These are phyloP conservation scores for Podospora anserina DNA, from an alignment of 495 filamentous ascomycete species.

Conservation along the genomic window DNA sequence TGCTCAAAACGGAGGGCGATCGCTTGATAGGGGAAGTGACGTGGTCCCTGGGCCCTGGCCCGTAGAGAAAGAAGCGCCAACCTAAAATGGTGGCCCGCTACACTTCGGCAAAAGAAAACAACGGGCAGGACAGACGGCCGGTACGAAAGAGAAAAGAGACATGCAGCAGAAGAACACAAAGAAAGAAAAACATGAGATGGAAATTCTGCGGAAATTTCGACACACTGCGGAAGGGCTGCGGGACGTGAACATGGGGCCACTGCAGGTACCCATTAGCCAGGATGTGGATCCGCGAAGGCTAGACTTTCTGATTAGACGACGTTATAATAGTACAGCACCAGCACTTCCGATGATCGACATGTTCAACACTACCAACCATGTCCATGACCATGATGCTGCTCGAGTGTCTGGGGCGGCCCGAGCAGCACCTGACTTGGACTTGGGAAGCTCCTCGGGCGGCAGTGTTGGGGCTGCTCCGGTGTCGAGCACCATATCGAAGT, in stretches of 20 bases:
- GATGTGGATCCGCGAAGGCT: constrained; percentile 2
- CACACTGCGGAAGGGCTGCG: constrained; percentile 5
- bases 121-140: background rate
- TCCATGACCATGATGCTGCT: background rate
- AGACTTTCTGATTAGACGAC: constrained; percentile 20
- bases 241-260: constrained; percentile 1
- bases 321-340: constrained; percentile 20
- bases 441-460: constrained; percentile 2
- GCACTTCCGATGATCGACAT: constrained; percentile 26
- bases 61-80: background rate
- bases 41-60: background rate
- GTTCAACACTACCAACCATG: constrained; percentile 17
- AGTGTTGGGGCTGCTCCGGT: constrained; percentile 25
- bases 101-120: constrained; percentile 5
- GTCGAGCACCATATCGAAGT: constrained; percentile 22
- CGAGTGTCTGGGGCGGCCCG: background rate
- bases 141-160: background rate
- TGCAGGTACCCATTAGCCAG: constrained; percentile 28
- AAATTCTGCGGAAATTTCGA: background rate
- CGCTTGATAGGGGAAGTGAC: constrained; percentile 9
- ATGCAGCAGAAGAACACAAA: constrained; percentile 8
- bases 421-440: background rate
- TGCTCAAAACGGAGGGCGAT: constrained; percentile 7
- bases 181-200: constrained; percentile 3
- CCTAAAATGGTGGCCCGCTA: background rate